phyloP scores from a whole-genome alignment of 1,284 basidiomycete genomes.

The Ustilago crameri region DNA sequence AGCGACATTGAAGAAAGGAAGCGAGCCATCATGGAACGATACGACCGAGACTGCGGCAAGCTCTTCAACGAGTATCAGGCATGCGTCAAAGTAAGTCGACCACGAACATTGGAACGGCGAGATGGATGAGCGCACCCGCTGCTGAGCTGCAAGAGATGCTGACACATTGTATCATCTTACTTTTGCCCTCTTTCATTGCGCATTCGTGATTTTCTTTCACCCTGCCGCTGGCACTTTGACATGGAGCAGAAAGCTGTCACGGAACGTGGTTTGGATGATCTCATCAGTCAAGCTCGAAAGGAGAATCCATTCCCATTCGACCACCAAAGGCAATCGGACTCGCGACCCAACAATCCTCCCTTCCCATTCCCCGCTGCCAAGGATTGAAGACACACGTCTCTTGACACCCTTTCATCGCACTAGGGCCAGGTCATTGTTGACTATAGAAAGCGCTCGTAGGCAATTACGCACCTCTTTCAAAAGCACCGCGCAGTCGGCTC shows the following conservation, averaged over 20 bases:
- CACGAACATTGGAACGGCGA: background rate
- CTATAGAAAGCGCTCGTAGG: too few species aligned
- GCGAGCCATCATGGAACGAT: conserved; percentile 68
- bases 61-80: conserved; percentile 81
- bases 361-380: conserved; percentile 59
- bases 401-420: too few species aligned
- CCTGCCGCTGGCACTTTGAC: background rate
- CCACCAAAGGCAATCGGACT: conserved; percentile 31
- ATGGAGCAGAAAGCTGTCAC: conserved; percentile 79
- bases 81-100: conserved; percentile 77
- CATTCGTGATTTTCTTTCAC: background rate
- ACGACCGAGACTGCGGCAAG: conserved; percentile 82
- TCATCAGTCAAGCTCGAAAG: conserved; percentile 79
- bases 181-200: background rate
- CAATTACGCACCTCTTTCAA: too few species aligned
- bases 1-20: conserved; percentile 30
- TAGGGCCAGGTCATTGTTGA: too few species aligned
- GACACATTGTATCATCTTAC: background rate
- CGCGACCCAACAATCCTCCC: conserved; percentile 47
- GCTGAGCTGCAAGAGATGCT: background rate
- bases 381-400: conserved; percentile 5
- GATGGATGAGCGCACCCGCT: too few species aligned
- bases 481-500: too few species aligned
- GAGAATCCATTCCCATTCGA: conserved; percentile 67
- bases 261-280: conserved; percentile 78